Evolutionary conservation across 805 yeast species (phyloP).

Genomic region (Pichia phayaonensis): DNA sequence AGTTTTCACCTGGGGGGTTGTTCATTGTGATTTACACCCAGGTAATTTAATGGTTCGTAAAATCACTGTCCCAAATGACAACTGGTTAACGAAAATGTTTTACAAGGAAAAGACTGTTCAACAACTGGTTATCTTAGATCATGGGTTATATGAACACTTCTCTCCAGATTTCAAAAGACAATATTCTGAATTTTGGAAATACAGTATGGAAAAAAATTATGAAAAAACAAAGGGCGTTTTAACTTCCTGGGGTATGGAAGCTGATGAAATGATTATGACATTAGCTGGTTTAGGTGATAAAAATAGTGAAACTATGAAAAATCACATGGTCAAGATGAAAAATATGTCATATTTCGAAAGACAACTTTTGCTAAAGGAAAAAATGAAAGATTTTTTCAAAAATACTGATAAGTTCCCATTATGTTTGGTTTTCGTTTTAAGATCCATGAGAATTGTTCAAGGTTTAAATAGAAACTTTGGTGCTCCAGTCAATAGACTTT

Average conservation of each 20-base stretch:
- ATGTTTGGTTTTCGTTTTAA: constrained; percentile 53
- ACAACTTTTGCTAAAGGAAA: constrained; percentile 36
- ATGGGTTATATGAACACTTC: constrained; percentile 60
- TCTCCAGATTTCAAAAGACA: constrained; percentile 42
- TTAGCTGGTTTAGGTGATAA: constrained; percentile 16
- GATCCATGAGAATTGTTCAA: constrained; percentile 72
- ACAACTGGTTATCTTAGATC: constrained; percentile 64
- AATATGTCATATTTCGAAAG: constrained; percentile 32
- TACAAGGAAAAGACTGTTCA: constrained; percentile 27
- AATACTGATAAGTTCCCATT: constrained; percentile 63
- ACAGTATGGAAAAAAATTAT: constrained; percentile 45
- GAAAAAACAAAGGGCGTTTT: constrained; percentile 42
- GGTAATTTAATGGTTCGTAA: constrained; percentile 60
- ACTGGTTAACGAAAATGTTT: constrained; percentile 2
- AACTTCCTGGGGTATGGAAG: constrained; percentile 59
- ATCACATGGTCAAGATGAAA: constrained; percentile 22
- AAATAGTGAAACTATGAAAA: constrained; percentile 28
- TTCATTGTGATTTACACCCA: constrained; percentile 77
- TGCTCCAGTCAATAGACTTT: constrained; percentile 69
- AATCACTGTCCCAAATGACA: constrained; percentile 10
- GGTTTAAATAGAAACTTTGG: constrained; percentile 57
- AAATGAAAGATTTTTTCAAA: constrained; percentile 46
- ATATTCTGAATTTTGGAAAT: constrained; percentile 58
- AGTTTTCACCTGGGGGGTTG: constrained; percentile 58
- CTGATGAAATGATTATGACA: constrained; percentile 52